Base-by-base conservation (phyloP, 805 yeast genomes). In the Candida hispaniensis region DNA sequence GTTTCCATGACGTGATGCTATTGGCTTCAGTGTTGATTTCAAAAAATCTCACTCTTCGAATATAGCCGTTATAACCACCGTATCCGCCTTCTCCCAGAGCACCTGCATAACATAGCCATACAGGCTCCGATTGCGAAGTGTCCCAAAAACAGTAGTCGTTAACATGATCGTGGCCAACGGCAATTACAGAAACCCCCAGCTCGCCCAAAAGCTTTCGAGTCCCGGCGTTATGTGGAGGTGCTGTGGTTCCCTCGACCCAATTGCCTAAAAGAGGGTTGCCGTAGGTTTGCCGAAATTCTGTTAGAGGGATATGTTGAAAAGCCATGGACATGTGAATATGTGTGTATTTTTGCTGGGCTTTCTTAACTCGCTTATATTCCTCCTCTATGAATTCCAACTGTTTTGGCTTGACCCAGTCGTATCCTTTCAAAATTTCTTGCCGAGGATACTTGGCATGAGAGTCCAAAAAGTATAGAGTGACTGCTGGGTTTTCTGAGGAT, bases 101-200 rank as follows among this genome's bases (percentile, higher is more conserved):
- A 15, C 98, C 98, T 3, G 94, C 98, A 51, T 83, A 85, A 50
- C 98, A 91, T 19, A 91, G 59, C 93, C 94, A 82, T 18, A 78
- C 56, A 39, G 59, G 58, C 18, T 25, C 27, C 13, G 13, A 16
- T 4, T 17, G 17, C 4, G 36, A 10, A 2, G 21, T 23, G 44
- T 79, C 79, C 34, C 65, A 56, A 41, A 81, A 57, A 56, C 98
- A 91, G 53, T 70, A 91, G 51, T 91, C 97, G 55, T 91, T 91
- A 47, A 83, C 80, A 54, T 91, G 98, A 50, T 91, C 98, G 54
- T 91, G 98, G 0, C 98, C 98, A 10, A 81, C 93, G 38, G 78
- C 64, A 0, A 75, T 71, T 0, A 81, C 82, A 18, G 69, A 60
- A 1, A 91, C 85, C 0, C 88, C 93, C 6, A 80, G 43, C n/a